Evolutionary conservation across 2,329 filamentous ascomycete species (phyloP), one percentile per base, ranked within the genome.

Genomic region (Hypoxylon sp.): DNA sequence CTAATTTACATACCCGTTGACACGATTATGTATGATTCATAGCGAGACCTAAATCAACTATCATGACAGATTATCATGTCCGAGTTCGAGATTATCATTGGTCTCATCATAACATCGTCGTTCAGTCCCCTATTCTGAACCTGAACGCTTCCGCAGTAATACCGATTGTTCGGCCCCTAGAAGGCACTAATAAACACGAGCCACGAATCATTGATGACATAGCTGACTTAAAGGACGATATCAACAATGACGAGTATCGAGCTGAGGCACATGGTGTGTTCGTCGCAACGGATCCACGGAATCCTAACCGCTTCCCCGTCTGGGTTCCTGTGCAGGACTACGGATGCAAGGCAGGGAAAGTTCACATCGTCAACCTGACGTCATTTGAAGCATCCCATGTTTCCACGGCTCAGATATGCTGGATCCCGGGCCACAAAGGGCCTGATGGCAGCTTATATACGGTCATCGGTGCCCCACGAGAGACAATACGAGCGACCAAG

Each of bases 251-350:
- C 5, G 55, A 62, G 6, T 74, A 73, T 32, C 39, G 48, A 32
- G 47, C 72, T 7, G 72, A 74, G 31, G 74, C 75, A 24, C 74
- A 77, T 44, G 76, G 76, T 11, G 63, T 76, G 3, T 59, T 69
- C 52, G 37, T 76, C 48, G 67, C 65, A 13, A 35, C 35, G 6
- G 44, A 66, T 8, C 19, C 51, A 4, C 42, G 48, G 5, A 7
- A 44, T 19, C 39, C 44, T 6, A 48, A 24, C 19, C 17, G 59
- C 17, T 71, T 67, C 15, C 75, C 76, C 5, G 15, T 77, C 31
- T 78, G 75, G 76, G 72, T 74, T 6, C 68, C 67, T 17, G 63
- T 67, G 2, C 68, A 63, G 10, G 71, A 51, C 42, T 29, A 55
- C 17, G 24, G 10, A 24, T 61, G 48, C 13, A 55, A 44, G 19